phyloP scores from a whole-genome alignment of 108 stramenopile genomes.

The Pseudonitzschia pungens region DNA sequence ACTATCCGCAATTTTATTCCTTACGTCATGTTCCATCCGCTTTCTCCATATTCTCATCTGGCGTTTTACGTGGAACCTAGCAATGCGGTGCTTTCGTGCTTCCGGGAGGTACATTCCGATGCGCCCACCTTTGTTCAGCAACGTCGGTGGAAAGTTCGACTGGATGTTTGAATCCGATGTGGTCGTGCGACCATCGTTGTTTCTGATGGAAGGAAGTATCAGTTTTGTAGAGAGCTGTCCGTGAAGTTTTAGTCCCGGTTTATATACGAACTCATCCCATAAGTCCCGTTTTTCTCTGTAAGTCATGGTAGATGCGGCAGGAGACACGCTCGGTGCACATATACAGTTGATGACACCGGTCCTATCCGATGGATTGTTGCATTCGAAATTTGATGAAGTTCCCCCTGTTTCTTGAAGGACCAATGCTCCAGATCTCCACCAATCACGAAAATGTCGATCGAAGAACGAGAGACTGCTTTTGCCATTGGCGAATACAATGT shows the following conservation, averaged over 20 bases:
- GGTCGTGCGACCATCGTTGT: background rate
- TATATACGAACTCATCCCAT: constrained; percentile 68
- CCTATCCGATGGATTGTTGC: constrained; percentile 1
- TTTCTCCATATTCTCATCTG: constrained; percentile 96
- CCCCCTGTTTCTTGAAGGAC: constrained; percentile 6
- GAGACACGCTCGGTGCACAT: constrained; percentile 57
- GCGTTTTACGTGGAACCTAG: constrained; percentile 94
- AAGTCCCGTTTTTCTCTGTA: constrained; percentile 74
- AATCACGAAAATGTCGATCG: constrained; percentile 60
- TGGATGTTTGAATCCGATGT: constrained; percentile 8
- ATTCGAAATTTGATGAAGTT: constrained; percentile 12
- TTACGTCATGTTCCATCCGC: constrained; percentile 97
- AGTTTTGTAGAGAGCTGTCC: background rate
- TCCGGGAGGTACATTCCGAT: constrained; percentile 96
- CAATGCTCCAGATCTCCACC: constrained; percentile 62
- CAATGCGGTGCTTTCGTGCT: constrained; percentile 89
- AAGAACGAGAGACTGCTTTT: constrained; percentile 54
- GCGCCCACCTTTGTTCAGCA: constrained; percentile 86
- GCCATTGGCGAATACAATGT: constrained; percentile 81
- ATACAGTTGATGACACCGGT: constrained; percentile 15
- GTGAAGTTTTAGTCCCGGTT: constrained; percentile 52
- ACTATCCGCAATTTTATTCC: constrained; percentile 96
- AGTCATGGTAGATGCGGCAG: constrained; percentile 66
- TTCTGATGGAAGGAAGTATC: background rate
- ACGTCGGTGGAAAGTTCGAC: constrained; percentile 72